phyloP scores from a whole-genome alignment of 768 basidiomycete species.

The Termitomyces sp. region DNA sequence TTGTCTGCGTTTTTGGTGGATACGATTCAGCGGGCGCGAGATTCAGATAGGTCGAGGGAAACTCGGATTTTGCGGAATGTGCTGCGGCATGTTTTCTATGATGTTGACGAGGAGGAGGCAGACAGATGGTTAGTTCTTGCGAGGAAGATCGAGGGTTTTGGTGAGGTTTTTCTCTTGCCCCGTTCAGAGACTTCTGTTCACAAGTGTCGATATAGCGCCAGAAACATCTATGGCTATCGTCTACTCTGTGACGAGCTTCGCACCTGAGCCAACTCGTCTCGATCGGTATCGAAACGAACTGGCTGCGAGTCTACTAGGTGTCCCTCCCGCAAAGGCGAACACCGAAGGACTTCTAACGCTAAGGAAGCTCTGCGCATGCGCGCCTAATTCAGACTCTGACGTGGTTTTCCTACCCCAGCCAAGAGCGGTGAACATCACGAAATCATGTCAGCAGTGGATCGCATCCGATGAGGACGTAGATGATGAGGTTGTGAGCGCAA shows the following conservation, averaged over 20 bases:
- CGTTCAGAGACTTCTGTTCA: neutral
- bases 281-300: slow-evolving; percentile 87
- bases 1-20: slow-evolving; percentile 26
- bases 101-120: slow-evolving; percentile 56
- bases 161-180: slow-evolving; percentile 32
- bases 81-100: slow-evolving; percentile 53
- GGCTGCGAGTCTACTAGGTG: slow-evolving; percentile 71
- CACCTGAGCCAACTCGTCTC: slow-evolving; percentile 65
- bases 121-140: slow-evolving; percentile 77
- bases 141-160: slow-evolving; percentile 52
- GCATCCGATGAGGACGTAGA: slow-evolving; percentile 54
- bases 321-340: slow-evolving; percentile 58
- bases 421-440: slow-evolving; percentile 82
- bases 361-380: slow-evolving; percentile 62
- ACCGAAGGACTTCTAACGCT: slow-evolving; percentile 65
- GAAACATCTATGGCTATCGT: slow-evolving; percentile 65
- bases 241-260: slow-evolving; percentile 50
- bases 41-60: slow-evolving; percentile 46
- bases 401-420: slow-evolving; percentile 80
- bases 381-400: slow-evolving; percentile 76
- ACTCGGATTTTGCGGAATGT: slow-evolving; percentile 56
- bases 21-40: slow-evolving; percentile 22
- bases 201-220: slow-evolving; percentile 43
- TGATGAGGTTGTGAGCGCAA: slow-evolving; percentile 74
- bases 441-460: slow-evolving; percentile 83